Evolutionary conservation across 2,329 filamentous ascomycete species (phyloP).

Genomic region (Penicillium sp.): DNA sequence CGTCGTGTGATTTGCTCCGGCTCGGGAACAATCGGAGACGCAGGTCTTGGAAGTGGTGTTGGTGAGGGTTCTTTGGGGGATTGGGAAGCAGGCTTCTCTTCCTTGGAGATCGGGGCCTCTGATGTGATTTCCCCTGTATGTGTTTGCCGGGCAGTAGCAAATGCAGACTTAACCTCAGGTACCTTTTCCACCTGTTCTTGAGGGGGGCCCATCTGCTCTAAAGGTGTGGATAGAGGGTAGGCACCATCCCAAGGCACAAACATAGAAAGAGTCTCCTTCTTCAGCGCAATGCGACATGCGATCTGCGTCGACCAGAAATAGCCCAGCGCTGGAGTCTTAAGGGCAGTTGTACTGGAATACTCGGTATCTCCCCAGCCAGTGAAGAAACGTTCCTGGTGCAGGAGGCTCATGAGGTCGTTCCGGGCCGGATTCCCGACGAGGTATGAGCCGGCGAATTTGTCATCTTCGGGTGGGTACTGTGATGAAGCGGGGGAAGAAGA

Average conservation of each 20-base stretch:
- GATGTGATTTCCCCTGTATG: neutral
- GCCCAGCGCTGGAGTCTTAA: slow-evolving; percentile 82
- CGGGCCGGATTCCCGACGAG: slow-evolving; percentile 39
- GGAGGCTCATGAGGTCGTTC: slow-evolving; percentile 65
- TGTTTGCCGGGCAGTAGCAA: slow-evolving; percentile 4
- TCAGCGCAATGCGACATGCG: slow-evolving; percentile 75
- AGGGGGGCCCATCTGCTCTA: slow-evolving; percentile 1
- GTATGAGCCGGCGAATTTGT: slow-evolving; percentile 34
- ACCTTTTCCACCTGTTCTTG: neutral
- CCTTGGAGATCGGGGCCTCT: neutral
- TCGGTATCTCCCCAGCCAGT: slow-evolving; percentile 85
- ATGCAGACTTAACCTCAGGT: neutral
- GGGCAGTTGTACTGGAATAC: slow-evolving; percentile 17
- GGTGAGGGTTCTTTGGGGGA: slow-evolving; percentile 1
- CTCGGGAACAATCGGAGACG: neutral
- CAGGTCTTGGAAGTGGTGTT: neutral
- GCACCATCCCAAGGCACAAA: slow-evolving; percentile 6
- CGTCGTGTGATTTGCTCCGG: slow-evolving; percentile 54
- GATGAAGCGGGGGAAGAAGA: slow-evolving; percentile 28
- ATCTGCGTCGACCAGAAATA: slow-evolving; percentile 92
- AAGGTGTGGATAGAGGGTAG: slow-evolving; percentile 6
- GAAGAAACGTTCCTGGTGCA: slow-evolving; percentile 93
- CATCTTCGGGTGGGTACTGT: slow-evolving; percentile 24
- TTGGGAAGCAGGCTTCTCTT: slow-evolving; percentile 34
- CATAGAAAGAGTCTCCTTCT: slow-evolving; percentile 60